Conservation (phyloP, 1,284 basidiomycete genomes). For the Pholiota adiposa region DNA sequence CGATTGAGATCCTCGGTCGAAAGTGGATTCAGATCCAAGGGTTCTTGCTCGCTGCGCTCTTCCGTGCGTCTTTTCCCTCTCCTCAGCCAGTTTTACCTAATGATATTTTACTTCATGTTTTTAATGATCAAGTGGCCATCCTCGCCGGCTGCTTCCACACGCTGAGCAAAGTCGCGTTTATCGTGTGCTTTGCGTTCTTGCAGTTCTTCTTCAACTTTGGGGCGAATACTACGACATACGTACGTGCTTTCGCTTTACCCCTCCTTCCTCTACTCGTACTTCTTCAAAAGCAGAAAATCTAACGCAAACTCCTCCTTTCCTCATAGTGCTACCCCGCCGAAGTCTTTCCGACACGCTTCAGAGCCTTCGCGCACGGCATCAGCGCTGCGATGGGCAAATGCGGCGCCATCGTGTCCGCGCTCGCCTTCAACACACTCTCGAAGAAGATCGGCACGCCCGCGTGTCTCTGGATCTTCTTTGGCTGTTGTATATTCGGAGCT, state of each 20-base stretch:
- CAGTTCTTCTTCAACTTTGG: conserved; percentile 83
- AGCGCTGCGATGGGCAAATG: conserved; percentile 80
- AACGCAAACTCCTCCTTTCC: no score
- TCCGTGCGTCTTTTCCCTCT: conserved; percentile 48
- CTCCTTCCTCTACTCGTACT: neutral
- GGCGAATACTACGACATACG: conserved; percentile 65
- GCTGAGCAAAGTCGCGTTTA: conserved; percentile 64
- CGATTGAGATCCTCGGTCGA: conserved; percentile 74
- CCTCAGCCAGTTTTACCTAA: neutral
- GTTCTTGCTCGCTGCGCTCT: conserved; percentile 72
- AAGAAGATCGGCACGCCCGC: conserved; percentile 64
- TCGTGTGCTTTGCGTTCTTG: conserved; percentile 69
- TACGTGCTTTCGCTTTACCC: conserved; percentile 33
- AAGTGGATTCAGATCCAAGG: conserved; percentile 82
- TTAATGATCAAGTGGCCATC: conserved; percentile 51
- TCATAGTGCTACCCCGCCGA: conserved; percentile 73
- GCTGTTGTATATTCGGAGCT: conserved; percentile 60
- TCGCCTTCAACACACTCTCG: conserved; percentile 77
- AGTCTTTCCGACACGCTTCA: conserved; percentile 87
- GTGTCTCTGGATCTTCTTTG: conserved; percentile 71
- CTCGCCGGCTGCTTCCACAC: conserved; percentile 69
- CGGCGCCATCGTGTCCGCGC: conserved; percentile 83
- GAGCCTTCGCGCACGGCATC: conserved; percentile 81
- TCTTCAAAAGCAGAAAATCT: no score
- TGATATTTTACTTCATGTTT: neutral